Percentiles rank a stretch among this genome's conserved stretches.
Conservation (phyloP, 352 stramenopile species). For the Phytopythium montanum region DNA sequence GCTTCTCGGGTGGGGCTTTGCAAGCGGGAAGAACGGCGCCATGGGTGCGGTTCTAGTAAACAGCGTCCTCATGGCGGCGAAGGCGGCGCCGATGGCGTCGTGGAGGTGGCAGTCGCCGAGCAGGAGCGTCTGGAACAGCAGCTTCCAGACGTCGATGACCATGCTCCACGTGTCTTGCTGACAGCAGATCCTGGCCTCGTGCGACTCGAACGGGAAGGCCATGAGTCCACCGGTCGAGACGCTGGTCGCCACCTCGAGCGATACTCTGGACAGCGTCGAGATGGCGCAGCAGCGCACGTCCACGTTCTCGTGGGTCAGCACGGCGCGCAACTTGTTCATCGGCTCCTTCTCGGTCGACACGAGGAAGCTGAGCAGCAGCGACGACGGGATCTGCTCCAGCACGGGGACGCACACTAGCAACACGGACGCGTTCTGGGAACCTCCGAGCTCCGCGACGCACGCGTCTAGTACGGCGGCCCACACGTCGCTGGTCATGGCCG, state of each 20-base stretch:
- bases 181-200: constrained; percentile 74
- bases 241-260: constrained; percentile 40
- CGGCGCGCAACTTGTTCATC: constrained; percentile 71
- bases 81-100: constrained; percentile 35
- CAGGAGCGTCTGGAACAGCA: constrained; percentile 68
- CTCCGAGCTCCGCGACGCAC: constrained; percentile 58
- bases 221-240: constrained; percentile 56
- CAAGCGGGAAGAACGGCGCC: constrained; percentile 20
- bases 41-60: constrained; percentile 48
- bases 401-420: constrained; percentile 49
- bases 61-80: constrained; percentile 52
- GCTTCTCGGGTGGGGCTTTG: constrained; percentile 5
- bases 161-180: constrained; percentile 80
- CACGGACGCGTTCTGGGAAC: constrained; percentile 52
- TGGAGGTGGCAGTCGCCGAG: not conserved
- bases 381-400: constrained; percentile 50
- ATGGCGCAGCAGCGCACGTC: constrained; percentile 62
- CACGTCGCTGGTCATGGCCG: constrained; percentile 53
- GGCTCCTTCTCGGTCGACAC: constrained; percentile 60
- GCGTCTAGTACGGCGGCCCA: constrained; percentile 67
- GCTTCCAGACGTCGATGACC: constrained; percentile 74
- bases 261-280: constrained; percentile 49
- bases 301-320: constrained; percentile 63
- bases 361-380: constrained; percentile 62
- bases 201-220: constrained; percentile 78